phyloP scores from a whole-genome alignment of 2,329 filamentous ascomycete genomes.

The Penicillium frequentans region DNA sequence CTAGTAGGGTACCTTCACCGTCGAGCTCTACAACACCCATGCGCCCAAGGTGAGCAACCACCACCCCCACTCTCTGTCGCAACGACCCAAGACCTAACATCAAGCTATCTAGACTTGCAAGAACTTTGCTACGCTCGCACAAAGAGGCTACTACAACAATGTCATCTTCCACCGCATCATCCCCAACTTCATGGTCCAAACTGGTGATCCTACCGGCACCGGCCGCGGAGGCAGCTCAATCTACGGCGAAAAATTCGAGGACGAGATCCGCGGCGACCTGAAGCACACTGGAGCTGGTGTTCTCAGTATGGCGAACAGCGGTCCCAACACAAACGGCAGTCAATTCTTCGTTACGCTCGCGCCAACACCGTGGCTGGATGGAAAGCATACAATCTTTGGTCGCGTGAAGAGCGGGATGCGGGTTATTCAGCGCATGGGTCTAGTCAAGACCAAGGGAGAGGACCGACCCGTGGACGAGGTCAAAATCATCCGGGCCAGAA shows the following conservation, averaged over 20 bases:
- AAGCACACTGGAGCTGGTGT: conserved; percentile 93
- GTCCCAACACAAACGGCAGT: conserved; percentile 87
- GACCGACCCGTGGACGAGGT: conserved; percentile 82
- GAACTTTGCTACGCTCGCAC: conserved; percentile 80
- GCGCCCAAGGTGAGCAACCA: conserved; percentile 63
- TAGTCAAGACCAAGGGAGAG: conserved; percentile 78
- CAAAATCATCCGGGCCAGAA: conserved; percentile 70
- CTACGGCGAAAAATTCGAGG: conserved; percentile 90
- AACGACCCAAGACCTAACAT: conserved; percentile 15
- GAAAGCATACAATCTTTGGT: conserved; percentile 96
- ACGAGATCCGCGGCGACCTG: conserved; percentile 76
- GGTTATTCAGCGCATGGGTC: conserved; percentile 81
- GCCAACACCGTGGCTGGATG: conserved; percentile 93
- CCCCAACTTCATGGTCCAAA: conserved; percentile 93
- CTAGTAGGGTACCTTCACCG: conserved; percentile 70
- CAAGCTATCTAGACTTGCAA: conserved; percentile 63
- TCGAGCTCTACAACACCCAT: conserved; percentile 89
- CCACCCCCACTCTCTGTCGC: background rate
- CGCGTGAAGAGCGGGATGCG: conserved; percentile 80
- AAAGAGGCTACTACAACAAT: conserved; percentile 83
- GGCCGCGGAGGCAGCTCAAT: conserved; percentile 86
- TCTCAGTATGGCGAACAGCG: conserved; percentile 95
- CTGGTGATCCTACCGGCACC: conserved; percentile 90
- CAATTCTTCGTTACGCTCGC: conserved; percentile 97
- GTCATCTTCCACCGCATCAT: conserved; percentile 93